Evolutionary conservation across 2,329 filamentous ascomycete genomes (phyloP), one percentile per base, ranked within the genome.

Genomic region (Penicillium italicum): DNA sequence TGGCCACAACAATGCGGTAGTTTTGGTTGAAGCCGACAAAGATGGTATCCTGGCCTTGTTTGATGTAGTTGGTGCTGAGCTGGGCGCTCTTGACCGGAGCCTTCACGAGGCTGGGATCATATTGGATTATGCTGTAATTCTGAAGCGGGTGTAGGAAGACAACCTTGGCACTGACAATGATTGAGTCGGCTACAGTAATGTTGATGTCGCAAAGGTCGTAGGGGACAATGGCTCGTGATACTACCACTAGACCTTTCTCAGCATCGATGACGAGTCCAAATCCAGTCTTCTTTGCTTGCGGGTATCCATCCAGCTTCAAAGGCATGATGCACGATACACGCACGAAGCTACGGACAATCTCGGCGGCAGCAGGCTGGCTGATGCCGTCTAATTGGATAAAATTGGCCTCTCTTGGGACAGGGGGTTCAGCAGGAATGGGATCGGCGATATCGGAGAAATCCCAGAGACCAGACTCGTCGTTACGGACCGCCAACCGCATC

Each of bases 11-110:
- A 38, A 97, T 90, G 34, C 93, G 86, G 58, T 93, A 88, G 62
- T 97, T 97, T 63, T 95, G 87, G 71, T 99, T 99, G 78, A 96
- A 95, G n/a, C 94, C 95, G 60, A 99, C 89, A 75, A 99, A 99
- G 63, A 96, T 92, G 0, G 92, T 97, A 55, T 93, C 88, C 46
- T 92, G 90, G 34, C 94, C 94, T 77, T 97, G 94, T 49, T 91
- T 92, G 71, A 97, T 91, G 65, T 86, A 85, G 53, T 90, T 85
- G 6, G 81, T 85, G 67, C 91, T 91, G 47, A 99, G 82, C 66
- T 85, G 89, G 5, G 95, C 94, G 61, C 89, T 93, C 77, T 92
- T 85, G 12, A 99, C 92, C 0, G 94, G 92, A 2, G 93, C 94
- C 68, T 96, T 85, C n/a, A 97, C 95, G 18, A 99, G 83, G 37